Evolutionary conservation across 1,284 basidiomycete species (phyloP), one percentile per base, ranked within the genome.

Genomic region (Leccinum solheimii): DNA sequence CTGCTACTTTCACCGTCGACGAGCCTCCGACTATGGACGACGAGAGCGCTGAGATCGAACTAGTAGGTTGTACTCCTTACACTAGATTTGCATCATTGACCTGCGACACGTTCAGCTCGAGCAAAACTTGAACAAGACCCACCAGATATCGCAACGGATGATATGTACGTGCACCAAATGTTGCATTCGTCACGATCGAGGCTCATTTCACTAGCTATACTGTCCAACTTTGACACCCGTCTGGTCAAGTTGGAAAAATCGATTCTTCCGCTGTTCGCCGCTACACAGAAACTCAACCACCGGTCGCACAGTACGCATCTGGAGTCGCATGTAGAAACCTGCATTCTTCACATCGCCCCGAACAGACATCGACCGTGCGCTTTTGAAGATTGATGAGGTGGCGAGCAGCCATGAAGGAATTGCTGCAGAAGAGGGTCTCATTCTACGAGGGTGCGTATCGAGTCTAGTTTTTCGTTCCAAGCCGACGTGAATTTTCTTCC

Each of bases 121-220:
- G 76, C 91, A 93, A 75, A 92, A 93, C 72, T 79, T 93, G 53
- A 87, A 90, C 74, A 93, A 92, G 75, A 92, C 91, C 0, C 83
- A 84, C 26, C 90, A 90, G 68, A 90, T 91, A 62, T 92, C 90
- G 1, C 87, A 90, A 68, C 80, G 89, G 55, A 92, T 93, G 91
- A 92, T 85, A 66, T 84, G 90, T 92, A 76, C 62, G 88, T 77
- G 16, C 34, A 51, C 23, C n/a, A 5, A 27, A 38, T 13, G 16
- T 27, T 30, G 19, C 26, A 21, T 30, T 51, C 45, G 36, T 19
- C 54, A 16, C 6, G 53, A 62, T 56, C 27, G 32, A 51, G 11
- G 27, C 60, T 62, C 10, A 72, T 74, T 74, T 64, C 76, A 62
- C 50, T 68, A 92, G 90, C 87, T 49, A 87, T 92, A 66, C 79